Evolutionary conservation across 371 early-diverging fungal species (phyloP), one percentile per base, ranked within the genome.

Genomic region (Mucor racemosus): DNA sequence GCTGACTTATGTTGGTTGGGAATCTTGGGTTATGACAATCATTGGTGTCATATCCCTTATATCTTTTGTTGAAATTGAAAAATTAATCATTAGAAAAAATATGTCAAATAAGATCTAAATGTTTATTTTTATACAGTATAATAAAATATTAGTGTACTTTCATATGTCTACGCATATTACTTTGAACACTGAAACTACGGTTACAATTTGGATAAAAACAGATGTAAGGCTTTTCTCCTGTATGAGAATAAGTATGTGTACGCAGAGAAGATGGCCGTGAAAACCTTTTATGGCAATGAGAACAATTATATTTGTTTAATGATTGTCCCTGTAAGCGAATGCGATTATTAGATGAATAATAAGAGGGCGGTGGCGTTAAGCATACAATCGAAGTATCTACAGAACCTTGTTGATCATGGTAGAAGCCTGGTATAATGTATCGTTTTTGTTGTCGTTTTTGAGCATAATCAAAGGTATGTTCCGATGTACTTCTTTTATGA

Each of bases 21-120:
- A 74, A 33, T 90, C 90, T 3, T 97, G 97, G 97, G 86, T 81
- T 11, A 89, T 91, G 70, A 84, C 92, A n/a, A 46, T 81, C 7
- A 84, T 86, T 14, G 87, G 92, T 17, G 88, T 90, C 42, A 69
- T 89, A 6, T 73, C 94, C 50, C 88, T 94, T 60, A 62, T 89
- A 17, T 67, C 76, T 0, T 64, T 90, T 40, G 92, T 91, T 58
- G 97, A 97, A 77, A 21, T 82, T 11, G 79, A 90, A 72, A 96
- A 92, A 76, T 36, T 79, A 33, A 60, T 80, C 7, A 70, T 86
- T 54, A 75, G 88, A 61, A 69, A 21, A 17, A 56, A 17, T 19
- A 41, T 76, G 79, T 10, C 53, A 26, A 21, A 53, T 11, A 53
- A 53, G 26, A 53, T 53, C 10, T 53, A 53, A 31, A 26, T 21